Conservation (phyloP, 305 asterid genomes). For the Fraxinus ornus region DNA sequence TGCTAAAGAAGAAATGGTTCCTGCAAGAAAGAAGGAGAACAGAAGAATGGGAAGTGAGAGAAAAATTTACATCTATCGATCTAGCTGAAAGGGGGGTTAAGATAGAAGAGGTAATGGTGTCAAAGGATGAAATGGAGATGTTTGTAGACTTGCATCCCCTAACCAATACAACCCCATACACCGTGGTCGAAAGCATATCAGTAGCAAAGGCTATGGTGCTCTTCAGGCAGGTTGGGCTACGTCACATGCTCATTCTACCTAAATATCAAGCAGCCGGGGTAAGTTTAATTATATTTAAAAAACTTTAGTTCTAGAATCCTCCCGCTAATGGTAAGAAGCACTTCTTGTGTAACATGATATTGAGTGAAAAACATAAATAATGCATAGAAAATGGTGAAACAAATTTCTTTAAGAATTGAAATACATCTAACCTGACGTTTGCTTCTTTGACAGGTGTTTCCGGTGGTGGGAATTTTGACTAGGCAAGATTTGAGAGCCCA, state of each 20-base stretch:
- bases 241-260: slow-evolving; percentile 81
- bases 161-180: slow-evolving; percentile 81
- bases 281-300: not conserved
- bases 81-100: slow-evolving; percentile 71
- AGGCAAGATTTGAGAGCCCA: slow-evolving; percentile 91
- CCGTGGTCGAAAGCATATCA: slow-evolving; percentile 75
- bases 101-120: slow-evolving; percentile 64
- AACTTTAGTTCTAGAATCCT: not conserved
- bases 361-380: not conserved
- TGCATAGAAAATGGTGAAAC: not conserved
- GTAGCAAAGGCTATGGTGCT: slow-evolving; percentile 90
- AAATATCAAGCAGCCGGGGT: slow-evolving; percentile 83
- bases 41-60: slow-evolving; percentile 82
- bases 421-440: slow-evolving; percentile 14
- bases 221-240: slow-evolving; percentile 84
- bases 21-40: slow-evolving; percentile 60
- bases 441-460: slow-evolving; percentile 47
- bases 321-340: not conserved
- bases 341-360: not conserved
- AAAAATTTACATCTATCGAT: slow-evolving; percentile 70
- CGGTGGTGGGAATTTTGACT: slow-evolving; percentile 86
- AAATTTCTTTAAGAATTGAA: not conserved
- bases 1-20: slow-evolving; percentile 83
- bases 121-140: slow-evolving; percentile 75
- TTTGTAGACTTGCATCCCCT: slow-evolving; percentile 79